Base-by-base conservation (phyloP, 768 basidiomycete genomes). In the Collybia nuda region DNA sequence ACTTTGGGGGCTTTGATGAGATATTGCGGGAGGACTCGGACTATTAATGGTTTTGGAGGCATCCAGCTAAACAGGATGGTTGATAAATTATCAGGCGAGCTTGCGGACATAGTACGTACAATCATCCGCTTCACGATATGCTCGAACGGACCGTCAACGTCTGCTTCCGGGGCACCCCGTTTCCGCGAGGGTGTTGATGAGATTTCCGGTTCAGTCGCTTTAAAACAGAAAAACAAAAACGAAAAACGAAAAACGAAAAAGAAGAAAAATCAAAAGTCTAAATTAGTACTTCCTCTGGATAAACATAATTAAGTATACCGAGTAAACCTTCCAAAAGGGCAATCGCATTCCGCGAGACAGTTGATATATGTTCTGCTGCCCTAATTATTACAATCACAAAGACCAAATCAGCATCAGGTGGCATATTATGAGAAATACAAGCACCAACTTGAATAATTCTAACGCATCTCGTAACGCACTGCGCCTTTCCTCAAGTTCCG, bases 81-180 rank as follows among this genome's bases (percentile, higher is more conserved):
- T 3, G 32, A 6, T 11, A 14, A 14, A 14, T 32, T 2, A 11
- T n/a, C 14, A 11, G 12, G 15, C 9, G 24, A 21, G 18, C 40
- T 21, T 21, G n/a, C 11, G 11, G 24, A 41, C 18, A 22, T 41
- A 19, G 5, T 21, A 50, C 59, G 24, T 43, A 65, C 61, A 19
- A 65, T 57, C 41, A 65, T 56, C 29, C 55, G 56, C 38, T 61
- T 65, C 1, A 61, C 63, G 5, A 63, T 50, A 14, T 54, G 53
- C 37, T 62, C 63, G 28, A 65, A 65, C 12, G 53, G 53, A 7
- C 52, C 55, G 42, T 58, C 57, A 26, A 61, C 58, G 12, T 58
- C 48, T 14, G 54, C 44, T 5, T 45, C 48, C 0, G 53, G 28
- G 39, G 11, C 11, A 7, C 14, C 17, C 6, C 55, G 51, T 38